phyloP scores from a whole-genome alignment of 2,329 filamentous ascomycete species.

The Clarireedia sp. region DNA sequence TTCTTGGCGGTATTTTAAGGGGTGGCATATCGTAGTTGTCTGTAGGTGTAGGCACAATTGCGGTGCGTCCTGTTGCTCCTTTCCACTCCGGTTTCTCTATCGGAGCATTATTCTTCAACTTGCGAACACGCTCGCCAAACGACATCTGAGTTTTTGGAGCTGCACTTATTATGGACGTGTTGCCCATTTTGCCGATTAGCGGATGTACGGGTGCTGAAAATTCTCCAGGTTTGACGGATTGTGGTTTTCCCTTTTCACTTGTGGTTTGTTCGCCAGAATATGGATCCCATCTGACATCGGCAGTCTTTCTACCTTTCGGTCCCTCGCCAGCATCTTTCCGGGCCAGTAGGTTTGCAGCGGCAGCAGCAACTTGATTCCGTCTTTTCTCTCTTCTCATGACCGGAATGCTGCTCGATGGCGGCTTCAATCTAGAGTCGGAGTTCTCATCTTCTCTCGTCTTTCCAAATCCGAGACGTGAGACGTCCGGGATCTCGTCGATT shows the following conservation, averaged over 20 bases:
- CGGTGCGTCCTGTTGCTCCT: constrained; percentile 60
- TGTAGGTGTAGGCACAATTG: constrained; percentile 55
- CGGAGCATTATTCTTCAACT: constrained; percentile 30
- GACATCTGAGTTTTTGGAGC: constrained; percentile 28
- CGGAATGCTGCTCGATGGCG: constrained; percentile 26
- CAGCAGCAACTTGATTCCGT: constrained; percentile 23
- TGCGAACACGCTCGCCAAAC: constrained; percentile 41
- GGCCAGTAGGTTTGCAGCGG: constrained; percentile 19
- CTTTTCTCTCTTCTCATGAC: constrained; percentile 26
- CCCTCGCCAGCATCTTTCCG: constrained; percentile 20
- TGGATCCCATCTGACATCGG: constrained; percentile 53
- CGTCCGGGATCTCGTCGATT: constrained; percentile 30
- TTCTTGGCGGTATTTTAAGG: constrained; percentile 43
- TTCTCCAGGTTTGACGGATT: constrained; percentile 48
- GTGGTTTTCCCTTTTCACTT: constrained; percentile 45
- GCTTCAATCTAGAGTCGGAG: constrained; percentile 10
- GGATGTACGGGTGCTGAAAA: constrained; percentile 30
- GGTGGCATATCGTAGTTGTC: constrained; percentile 50
- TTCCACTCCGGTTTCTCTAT: constrained; percentile 54
- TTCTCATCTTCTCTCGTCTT: constrained; percentile 2
- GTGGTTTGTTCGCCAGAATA: constrained; percentile 58
- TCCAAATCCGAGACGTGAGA: constrained; percentile 17
- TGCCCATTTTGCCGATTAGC: constrained; percentile 15
- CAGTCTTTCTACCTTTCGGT: constrained; percentile 19
- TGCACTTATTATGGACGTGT: constrained; percentile 22